Conservation (phyloP, 2,329 filamentous ascomycete species). For the Aspergillus sergii region DNA sequence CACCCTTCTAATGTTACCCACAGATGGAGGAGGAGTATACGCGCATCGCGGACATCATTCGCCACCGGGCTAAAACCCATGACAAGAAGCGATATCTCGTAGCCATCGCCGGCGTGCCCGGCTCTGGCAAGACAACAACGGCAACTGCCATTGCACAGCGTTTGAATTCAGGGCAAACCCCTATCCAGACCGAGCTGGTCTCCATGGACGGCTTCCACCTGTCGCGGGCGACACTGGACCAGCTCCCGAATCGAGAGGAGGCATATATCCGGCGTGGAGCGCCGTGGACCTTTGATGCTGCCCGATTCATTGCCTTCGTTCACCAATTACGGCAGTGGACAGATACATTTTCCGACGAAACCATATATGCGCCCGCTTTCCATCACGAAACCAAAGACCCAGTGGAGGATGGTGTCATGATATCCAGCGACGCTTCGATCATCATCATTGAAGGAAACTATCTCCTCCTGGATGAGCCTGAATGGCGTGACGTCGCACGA, state of each 20-base stretch:
- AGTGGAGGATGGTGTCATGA: constrained; percentile 28
- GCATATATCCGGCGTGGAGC: constrained; percentile 40
- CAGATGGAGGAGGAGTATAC: constrained; percentile 28
- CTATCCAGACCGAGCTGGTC: constrained; percentile 23
- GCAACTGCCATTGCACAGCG: constrained; percentile 30
- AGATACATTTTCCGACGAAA: constrained; percentile 21
- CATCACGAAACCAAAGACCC: constrained; percentile 42
- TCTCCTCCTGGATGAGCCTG: constrained; percentile 28
- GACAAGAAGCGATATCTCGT: constrained; percentile 24
- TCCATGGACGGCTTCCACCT: constrained; percentile 46
- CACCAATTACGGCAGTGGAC: constrained; percentile 27
- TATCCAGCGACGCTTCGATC: constrained; percentile 25
- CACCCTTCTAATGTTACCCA: background rate
- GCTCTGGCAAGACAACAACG: constrained; percentile 40
- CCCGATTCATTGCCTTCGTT: constrained; percentile 32
- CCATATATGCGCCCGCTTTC: constrained; percentile 35
- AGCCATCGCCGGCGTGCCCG: constrained; percentile 35
- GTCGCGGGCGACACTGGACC: constrained; percentile 31
- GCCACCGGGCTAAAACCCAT: constrained; percentile 18
- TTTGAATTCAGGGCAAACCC: constrained; percentile 21
- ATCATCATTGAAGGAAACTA: constrained; percentile 32
- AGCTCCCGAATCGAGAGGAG: constrained; percentile 35
- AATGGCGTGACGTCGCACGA: constrained; percentile 25
- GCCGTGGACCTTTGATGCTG: constrained; percentile 42
- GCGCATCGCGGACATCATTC: constrained; percentile 22